These are phyloP conservation scores for Elsinoe ampelina DNA, from an alignment of 2,329 filamentous ascomycete genomes.

Conservation along the genomic window DNA sequence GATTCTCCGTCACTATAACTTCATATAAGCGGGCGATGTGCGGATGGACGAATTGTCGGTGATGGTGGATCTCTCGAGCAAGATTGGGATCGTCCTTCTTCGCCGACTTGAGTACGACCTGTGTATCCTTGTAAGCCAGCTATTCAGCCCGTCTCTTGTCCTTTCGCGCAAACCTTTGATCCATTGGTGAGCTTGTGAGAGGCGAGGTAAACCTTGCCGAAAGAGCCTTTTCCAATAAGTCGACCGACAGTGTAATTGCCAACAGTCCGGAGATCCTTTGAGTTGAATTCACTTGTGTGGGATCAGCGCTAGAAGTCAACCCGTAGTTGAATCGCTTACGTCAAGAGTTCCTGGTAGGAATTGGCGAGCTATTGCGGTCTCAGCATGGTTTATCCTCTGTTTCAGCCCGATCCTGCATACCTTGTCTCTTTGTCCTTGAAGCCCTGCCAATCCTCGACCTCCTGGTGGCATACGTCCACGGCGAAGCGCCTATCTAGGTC, in stretches of 20 bases:
- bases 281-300: slow-evolving; percentile 75
- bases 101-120: slow-evolving; percentile 97
- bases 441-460: slow-evolving; percentile 27
- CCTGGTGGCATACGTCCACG: slow-evolving; percentile 24
- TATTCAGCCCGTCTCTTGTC: not conserved
- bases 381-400: slow-evolving; percentile 11
- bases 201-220: slow-evolving; percentile 95
- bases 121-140: slow-evolving; percentile 11
- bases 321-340: slow-evolving; percentile 51
- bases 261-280: slow-evolving; percentile 80
- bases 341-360: slow-evolving; percentile 91
- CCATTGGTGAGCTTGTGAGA: slow-evolving; percentile 97
- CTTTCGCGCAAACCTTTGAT: slow-evolving; percentile 61
- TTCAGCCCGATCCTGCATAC: slow-evolving; percentile 16
- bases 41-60: slow-evolving; percentile 93
- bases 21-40: slow-evolving; percentile 96
- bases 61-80: slow-evolving; percentile 94
- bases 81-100: slow-evolving; percentile 94
- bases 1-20: slow-evolving; percentile 87
- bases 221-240: slow-evolving; percentile 93
- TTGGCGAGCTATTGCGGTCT: slow-evolving; percentile 64
- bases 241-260: slow-evolving; percentile 90
- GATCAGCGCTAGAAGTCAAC: slow-evolving; percentile 15
- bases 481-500: not conserved
- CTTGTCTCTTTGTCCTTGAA: slow-evolving; percentile 29